Evolutionary conservation across 176 grass and related monocot species (phyloP), one percentile per base, ranked within the genome.

Genomic region (Secale cereale): DNA sequence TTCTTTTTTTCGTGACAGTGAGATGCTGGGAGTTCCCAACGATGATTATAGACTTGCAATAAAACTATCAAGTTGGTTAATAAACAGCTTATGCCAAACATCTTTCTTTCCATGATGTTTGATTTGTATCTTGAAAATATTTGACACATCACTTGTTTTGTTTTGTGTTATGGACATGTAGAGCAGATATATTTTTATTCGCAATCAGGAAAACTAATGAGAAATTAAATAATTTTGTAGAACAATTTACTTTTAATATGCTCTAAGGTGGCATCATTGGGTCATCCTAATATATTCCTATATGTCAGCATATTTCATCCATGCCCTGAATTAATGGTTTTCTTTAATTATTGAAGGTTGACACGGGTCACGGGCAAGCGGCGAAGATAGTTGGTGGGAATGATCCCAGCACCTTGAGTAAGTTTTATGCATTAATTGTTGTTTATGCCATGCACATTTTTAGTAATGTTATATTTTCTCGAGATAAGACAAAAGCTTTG

Each of bases 361-460:
- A 45, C 15, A 37, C 10, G 9, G 35, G 70, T 74, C 5, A 2
- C 26, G 27, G 14, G 19, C 79, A 41, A 57, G 0, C 19, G 6
- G 23, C 19, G 66, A 54, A 86, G 3, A 6, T 17, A 64, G 17
- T 54, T 14, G 26, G 16, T 28, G 73, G 10, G 65, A 26, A 12
- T 48, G 45, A 74, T 59, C 27, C 29, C 41, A 46, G 2, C 22
- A 2, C 4, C 79, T 79, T 66, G 8, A 64, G 84, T 90, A 90
- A 86, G 79, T 13, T 82, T 68, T 69, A 61, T 59, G 27, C 36
- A 85, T 81, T 80, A 64, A 56, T 67, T 43, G 23, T 67, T 80
- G 8, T 48, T 56, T 89, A 28, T 80, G 27, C 20, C 39, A 26
- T 7, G n/a, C n/a, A 33, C 16, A 68, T 31, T 30, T 9, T 74